Evolutionary conservation across 352 stramenopile genomes (phyloP).

Genomic region (Pythium apleroticum): DNA sequence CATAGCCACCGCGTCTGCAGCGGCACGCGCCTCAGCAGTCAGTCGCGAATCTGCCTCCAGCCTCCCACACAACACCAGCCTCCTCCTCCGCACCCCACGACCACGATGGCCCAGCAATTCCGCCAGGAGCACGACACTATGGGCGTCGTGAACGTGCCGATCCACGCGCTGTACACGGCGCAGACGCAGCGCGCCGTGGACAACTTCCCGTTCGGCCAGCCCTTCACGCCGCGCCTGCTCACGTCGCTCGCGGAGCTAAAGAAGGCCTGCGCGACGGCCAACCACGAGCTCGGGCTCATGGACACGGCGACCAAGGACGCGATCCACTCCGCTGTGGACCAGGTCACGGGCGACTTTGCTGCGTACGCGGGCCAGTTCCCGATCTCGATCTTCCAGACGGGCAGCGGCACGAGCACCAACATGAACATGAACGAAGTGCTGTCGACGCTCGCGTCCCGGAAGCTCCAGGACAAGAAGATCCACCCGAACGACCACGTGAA

Average conservation of each 20-base stretch:
- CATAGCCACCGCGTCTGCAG: background rate
- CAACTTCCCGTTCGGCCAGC: constrained; percentile 54
- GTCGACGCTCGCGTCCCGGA: constrained; percentile 75
- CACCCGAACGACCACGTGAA: constrained; percentile 75
- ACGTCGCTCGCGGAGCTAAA: constrained; percentile 49
- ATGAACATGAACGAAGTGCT: constrained; percentile 99
- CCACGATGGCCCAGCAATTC: constrained; percentile 29
- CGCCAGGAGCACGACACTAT: constrained; percentile 56
- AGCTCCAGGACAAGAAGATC: constrained; percentile 77
- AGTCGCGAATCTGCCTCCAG: constrained; percentile 18
- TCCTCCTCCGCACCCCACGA: background rate
- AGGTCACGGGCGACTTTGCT: constrained; percentile 35
- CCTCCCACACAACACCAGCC: background rate
- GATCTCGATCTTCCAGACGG: constrained; percentile 87
- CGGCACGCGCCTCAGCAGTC: background rate
- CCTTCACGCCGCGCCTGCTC: constrained; percentile 42
- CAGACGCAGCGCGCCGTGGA: constrained; percentile 54
- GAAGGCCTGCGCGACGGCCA: constrained; percentile 44
- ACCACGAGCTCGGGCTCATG: constrained; percentile 43
- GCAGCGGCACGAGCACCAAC: constrained; percentile 96
- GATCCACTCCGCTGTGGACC: constrained; percentile 39
- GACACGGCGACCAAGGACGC: constrained; percentile 33
- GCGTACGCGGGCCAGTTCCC: constrained; percentile 45
- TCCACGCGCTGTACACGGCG: constrained; percentile 48
- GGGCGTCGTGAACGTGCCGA: constrained; percentile 49